Evolutionary conservation across 2,329 filamentous ascomycete species (phyloP).

Genomic region (Trichoderma sp.): DNA sequence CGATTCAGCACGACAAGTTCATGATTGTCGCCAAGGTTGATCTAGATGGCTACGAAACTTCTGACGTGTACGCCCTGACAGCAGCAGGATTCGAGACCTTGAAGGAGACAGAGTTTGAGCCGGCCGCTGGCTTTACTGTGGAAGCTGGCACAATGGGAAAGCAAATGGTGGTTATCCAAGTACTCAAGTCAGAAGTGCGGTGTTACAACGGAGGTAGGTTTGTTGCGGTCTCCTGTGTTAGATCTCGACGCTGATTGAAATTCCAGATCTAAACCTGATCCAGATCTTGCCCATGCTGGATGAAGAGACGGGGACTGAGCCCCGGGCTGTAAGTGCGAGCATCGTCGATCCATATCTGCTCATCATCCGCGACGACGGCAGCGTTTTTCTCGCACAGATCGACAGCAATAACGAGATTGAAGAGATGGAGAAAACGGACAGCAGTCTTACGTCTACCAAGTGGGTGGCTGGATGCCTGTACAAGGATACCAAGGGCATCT

Average conservation of each 20-base stretch:
- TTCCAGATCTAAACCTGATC: conserved; percentile 75
- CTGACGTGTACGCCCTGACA: conserved; percentile 76
- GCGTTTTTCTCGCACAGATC: conserved; percentile 75
- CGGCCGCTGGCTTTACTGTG: conserved; percentile 82
- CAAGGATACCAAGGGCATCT: conserved; percentile 61
- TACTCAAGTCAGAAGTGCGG: conserved; percentile 81
- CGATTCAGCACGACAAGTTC: conserved; percentile 72
- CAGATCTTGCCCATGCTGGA: conserved; percentile 94
- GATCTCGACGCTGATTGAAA: neutral
- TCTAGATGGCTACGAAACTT: conserved; percentile 70
- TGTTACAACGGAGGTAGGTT: conserved; percentile 83
- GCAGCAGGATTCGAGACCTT: conserved; percentile 73
- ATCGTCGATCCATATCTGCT: conserved; percentile 86
- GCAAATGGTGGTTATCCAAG: conserved; percentile 80
- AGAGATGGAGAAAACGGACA: conserved; percentile 69
- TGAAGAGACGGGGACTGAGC: conserved; percentile 81
- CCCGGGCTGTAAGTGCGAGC: conserved; percentile 75
- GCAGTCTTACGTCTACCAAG: conserved; percentile 60
- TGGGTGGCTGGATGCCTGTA: conserved; percentile 88
- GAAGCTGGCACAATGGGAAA: conserved; percentile 83
- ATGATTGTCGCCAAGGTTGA: conserved; percentile 79
- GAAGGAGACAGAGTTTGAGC: conserved; percentile 86
- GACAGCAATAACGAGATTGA: conserved; percentile 80
- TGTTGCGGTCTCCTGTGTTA: neutral
- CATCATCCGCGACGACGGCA: conserved; percentile 80